Conservation (phyloP, 345 rosid species). For the Syzygium aqueum region DNA sequence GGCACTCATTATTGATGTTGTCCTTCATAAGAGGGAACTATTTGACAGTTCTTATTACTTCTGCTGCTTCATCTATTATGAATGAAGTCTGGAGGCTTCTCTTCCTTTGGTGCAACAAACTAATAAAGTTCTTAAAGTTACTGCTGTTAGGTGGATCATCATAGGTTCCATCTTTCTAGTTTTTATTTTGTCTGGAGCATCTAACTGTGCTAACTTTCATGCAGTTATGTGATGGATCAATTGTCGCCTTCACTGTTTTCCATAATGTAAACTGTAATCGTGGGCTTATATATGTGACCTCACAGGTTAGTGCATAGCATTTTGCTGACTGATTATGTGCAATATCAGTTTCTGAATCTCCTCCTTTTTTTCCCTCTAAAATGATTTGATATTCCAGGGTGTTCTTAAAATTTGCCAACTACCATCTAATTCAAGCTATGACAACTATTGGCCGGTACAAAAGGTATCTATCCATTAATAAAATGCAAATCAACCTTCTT, state of each 20-base stretch:
- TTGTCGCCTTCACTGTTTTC: constrained; percentile 94
- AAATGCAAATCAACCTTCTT: not conserved
- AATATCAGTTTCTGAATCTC: not conserved
- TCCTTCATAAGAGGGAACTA: not conserved
- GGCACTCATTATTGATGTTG: not conserved
- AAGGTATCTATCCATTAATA: constrained; percentile 34
- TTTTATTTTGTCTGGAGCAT: not conserved
- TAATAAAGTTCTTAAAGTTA: not conserved
- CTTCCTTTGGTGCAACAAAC: not conserved
- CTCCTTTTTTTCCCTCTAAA: not conserved
- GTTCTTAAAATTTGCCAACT: constrained; percentile 88
- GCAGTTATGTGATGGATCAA: constrained; percentile 94
- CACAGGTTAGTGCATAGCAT: constrained; percentile 47
- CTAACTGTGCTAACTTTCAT: not conserved
- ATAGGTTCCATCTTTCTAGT: not conserved
- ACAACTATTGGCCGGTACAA: constrained; percentile 96
- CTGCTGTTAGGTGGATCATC: not conserved
- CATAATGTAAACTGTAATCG: constrained; percentile 95
- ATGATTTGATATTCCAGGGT: constrained; percentile 44
- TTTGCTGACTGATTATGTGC: not conserved
- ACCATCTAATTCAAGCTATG: constrained; percentile 73
- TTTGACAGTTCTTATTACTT: not conserved
- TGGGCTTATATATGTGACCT: constrained; percentile 90
- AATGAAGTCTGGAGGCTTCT: not conserved
- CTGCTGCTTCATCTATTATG: not conserved